Evolutionary conservation across 805 yeast species (phyloP).

Genomic region (Maudiozyma turicensis): DNA sequence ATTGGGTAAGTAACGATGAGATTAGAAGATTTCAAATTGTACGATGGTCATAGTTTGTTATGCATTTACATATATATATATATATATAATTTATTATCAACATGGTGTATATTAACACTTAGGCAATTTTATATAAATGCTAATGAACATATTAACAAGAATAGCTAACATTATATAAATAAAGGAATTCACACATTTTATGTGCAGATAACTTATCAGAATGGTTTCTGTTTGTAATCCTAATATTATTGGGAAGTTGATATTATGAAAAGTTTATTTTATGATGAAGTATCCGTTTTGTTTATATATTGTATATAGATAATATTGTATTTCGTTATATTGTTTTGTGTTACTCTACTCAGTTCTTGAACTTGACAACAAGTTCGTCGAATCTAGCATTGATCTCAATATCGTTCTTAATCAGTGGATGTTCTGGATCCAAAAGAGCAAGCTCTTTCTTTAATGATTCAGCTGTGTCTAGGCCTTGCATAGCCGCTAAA

Average conservation of each 20-base stretch:
- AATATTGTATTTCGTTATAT: too few species aligned
- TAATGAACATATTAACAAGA: neutral
- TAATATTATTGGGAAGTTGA: too few species aligned
- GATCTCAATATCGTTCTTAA: slow-evolving; percentile 53
- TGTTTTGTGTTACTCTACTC: neutral
- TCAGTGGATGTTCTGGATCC: slow-evolving; percentile 48
- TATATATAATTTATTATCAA: neutral
- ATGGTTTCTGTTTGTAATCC: too few species aligned
- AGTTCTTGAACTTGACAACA: slow-evolving; percentile 44
- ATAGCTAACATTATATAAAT: neutral
- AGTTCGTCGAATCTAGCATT: slow-evolving; percentile 57
- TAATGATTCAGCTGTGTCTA: slow-evolving; percentile 32
- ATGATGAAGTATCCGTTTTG: too few species aligned
- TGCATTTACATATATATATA: neutral
- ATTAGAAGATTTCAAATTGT: neutral
- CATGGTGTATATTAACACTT: neutral
- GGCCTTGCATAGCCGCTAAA: slow-evolving; percentile 46
- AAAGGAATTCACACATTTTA: neutral
- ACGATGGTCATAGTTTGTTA: neutral
- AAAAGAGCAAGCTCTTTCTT: slow-evolving; percentile 37
- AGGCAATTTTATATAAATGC: neutral
- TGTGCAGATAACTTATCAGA: too few species aligned
- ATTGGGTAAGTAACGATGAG: too few species aligned
- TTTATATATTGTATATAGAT: neutral
- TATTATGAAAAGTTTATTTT: too few species aligned